Evolutionary conservation across 2,329 filamentous ascomycete species (phyloP).

Genomic region (Remersonia thermophila): DNA sequence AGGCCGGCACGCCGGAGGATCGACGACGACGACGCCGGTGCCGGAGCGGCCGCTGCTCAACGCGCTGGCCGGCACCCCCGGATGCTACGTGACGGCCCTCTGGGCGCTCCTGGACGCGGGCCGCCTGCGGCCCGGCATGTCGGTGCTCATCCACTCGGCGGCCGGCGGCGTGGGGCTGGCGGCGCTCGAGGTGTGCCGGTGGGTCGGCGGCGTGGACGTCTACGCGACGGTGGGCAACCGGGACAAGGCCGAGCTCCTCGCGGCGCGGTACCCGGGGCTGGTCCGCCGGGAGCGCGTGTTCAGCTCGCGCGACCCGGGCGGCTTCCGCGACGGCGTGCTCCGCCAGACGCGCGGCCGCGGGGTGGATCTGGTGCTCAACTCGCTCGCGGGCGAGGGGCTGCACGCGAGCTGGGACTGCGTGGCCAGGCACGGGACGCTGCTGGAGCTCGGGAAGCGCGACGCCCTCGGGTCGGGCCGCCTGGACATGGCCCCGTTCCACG

Average conservation of each 20-base stretch:
- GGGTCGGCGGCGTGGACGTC: constrained; percentile 22
- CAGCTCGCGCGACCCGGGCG: constrained; percentile 20
- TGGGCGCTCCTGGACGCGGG: constrained; percentile 17
- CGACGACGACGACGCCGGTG: too few species aligned
- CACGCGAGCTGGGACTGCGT: constrained; percentile 32
- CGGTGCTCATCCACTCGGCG: constrained; percentile 25
- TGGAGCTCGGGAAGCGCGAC: constrained; percentile 12
- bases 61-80: constrained; percentile 16
- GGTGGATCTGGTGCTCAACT: constrained; percentile 30
- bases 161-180: constrained; percentile 24
- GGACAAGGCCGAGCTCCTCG: constrained; percentile 25
- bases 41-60: neutral
- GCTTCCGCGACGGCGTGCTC: constrained; percentile 23
- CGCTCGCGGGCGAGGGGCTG: constrained; percentile 28
- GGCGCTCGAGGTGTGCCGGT: constrained; percentile 21
- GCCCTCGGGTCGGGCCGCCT: constrained; percentile 1
- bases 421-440: constrained; percentile 7
- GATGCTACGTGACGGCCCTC: constrained; percentile 18
- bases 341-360: constrained; percentile 20
- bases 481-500: constrained; percentile 7
- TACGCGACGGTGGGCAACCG: constrained; percentile 26
- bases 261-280: constrained; percentile 9
- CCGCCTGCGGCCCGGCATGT: constrained; percentile 8
- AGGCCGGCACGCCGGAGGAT: constrained; percentile 13
- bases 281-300: constrained; percentile 25